Conservation (phyloP, 805 yeast species). For the Komagataella pastoris region DNA sequence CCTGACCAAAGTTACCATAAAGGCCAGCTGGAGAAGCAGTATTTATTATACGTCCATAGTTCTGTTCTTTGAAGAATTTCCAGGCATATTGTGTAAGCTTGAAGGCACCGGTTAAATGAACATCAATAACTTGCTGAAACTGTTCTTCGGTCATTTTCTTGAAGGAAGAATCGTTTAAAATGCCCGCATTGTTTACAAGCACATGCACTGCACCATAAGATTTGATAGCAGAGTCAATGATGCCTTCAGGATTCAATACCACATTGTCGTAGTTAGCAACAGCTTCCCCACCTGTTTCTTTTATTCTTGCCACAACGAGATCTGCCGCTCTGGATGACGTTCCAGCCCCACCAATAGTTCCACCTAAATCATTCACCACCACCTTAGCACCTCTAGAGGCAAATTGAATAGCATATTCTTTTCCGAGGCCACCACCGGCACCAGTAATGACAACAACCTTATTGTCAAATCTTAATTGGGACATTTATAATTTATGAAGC, state of each 20-base stretch:
- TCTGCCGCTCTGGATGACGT: constrained; percentile 71
- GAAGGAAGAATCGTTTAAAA: constrained; percentile 76
- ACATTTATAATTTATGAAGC: not conserved
- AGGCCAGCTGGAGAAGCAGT: constrained; percentile 97
- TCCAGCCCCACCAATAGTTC: constrained; percentile 64
- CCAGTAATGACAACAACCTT: constrained; percentile 92
- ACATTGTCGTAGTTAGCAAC: constrained; percentile 93
- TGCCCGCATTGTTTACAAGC: constrained; percentile 90
- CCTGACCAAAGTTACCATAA: constrained; percentile 94
- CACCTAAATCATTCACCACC: constrained; percentile 91
- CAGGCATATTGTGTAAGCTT: constrained; percentile 82
- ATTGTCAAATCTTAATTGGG: constrained; percentile 44
- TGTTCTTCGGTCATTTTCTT: constrained; percentile 76
- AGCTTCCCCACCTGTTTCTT: constrained; percentile 65
- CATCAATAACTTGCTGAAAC: constrained; percentile 68
- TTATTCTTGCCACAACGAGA: constrained; percentile 76
- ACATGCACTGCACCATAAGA: constrained; percentile 83
- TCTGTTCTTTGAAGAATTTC: constrained; percentile 77
- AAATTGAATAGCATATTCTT: constrained; percentile 72
- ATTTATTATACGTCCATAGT: constrained; percentile 79
- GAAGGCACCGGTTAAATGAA: constrained; percentile 84
- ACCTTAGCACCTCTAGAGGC: constrained; percentile 91
- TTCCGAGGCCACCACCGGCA: constrained; percentile 96
- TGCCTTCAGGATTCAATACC: constrained; percentile 66
- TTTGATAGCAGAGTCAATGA: constrained; percentile 75